phyloP scores from a whole-genome alignment of 805 yeast species.

The Candida suzukii region DNA sequence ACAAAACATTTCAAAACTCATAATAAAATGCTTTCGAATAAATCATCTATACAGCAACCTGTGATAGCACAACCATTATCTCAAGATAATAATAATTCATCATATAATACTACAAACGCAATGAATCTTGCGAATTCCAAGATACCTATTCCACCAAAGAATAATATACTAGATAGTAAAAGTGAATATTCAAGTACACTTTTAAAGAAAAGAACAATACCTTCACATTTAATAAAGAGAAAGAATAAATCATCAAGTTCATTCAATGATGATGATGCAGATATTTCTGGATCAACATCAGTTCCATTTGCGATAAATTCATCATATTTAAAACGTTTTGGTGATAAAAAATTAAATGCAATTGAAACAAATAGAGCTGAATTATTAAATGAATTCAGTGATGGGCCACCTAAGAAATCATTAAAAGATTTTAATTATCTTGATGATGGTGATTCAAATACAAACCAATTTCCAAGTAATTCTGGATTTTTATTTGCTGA shows the following conservation, averaged over 20 bases:
- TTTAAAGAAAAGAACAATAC: slow-evolving; percentile 40
- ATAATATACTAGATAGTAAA: not conserved
- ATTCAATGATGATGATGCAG: slow-evolving; percentile 25
- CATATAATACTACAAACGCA: not conserved
- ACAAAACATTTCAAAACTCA: no score
- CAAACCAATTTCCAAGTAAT: not conserved
- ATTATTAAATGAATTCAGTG: slow-evolving; percentile 23
- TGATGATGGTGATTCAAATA: slow-evolving; percentile 31
- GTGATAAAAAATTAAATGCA: not conserved
- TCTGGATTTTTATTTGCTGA: slow-evolving; percentile 21
- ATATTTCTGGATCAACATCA: slow-evolving; percentile 2
- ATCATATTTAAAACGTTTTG: not conserved
- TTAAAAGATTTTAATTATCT: slow-evolving; percentile 39
- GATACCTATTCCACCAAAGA: not conserved
- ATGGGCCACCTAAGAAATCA: slow-evolving; percentile 44
- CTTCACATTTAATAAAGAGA: slow-evolving; percentile 40
- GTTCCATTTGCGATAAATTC: not conserved
- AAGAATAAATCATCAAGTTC: slow-evolving; percentile 35
- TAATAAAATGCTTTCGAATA: no score
- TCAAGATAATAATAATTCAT: no score
- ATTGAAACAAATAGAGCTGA: slow-evolving; percentile 10
- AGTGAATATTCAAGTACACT: slow-evolving; percentile 17
- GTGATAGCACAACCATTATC: no score
- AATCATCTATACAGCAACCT: no score
- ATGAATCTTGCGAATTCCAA: not conserved